Evolutionary conservation across 2,329 filamentous ascomycete genomes (phyloP).

Genomic region (Fusarium luffae): DNA sequence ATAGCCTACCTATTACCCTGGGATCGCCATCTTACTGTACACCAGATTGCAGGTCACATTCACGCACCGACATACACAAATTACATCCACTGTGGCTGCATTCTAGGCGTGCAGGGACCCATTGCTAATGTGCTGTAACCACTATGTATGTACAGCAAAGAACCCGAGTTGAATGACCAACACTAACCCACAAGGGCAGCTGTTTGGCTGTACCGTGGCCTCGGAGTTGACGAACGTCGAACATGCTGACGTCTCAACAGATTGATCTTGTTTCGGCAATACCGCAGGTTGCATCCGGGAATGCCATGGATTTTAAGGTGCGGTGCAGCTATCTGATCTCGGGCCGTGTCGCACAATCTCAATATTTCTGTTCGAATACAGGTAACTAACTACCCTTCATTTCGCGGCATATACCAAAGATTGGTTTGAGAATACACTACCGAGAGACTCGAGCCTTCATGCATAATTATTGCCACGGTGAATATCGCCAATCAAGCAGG

Average conservation of each 20-base stretch:
- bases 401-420: not conserved
- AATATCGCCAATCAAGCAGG: not conserved
- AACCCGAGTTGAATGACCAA: not conserved
- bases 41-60: conserved; percentile 16
- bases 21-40: not conserved
- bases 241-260: conserved; percentile 24
- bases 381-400: not conserved
- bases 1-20: not conserved
- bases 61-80: conserved; percentile 2
- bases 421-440: not conserved
- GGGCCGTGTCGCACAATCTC: not conserved
- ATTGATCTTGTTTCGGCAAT: conserved; percentile 26
- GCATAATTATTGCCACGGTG: not conserved
- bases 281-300: conserved; percentile 31
- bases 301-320: conserved; percentile 25
- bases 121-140: conserved; percentile 1
- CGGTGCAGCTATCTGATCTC: conserved; percentile 19
- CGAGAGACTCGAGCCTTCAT: not conserved
- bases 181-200: conserved; percentile 13
- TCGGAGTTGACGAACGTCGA: conserved; percentile 32
- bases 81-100: conserved; percentile 12
- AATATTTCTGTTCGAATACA: not conserved
- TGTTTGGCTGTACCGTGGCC: conserved; percentile 26
- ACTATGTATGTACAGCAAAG: not conserved
- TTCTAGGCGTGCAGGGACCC: not conserved